These are phyloP conservation scores for Sarocladium brachiariae DNA, from an alignment of 2,329 filamentous ascomycete species.

Conservation along the genomic window DNA sequence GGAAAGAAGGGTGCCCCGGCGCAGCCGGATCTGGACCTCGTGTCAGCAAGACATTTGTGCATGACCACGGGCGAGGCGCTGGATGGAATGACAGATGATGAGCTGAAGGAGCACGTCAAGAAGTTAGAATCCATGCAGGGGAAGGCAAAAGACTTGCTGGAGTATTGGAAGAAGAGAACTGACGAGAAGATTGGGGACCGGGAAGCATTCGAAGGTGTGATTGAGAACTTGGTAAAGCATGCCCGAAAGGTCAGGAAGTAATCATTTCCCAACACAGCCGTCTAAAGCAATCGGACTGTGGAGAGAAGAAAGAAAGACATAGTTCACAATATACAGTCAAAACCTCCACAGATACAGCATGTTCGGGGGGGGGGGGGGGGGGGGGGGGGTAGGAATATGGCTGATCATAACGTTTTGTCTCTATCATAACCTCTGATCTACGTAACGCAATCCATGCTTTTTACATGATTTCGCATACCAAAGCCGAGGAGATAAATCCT, in stretches of 20 bases:
- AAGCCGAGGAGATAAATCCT: neutral
- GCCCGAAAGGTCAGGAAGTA: constrained; percentile 77
- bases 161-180: constrained; percentile 80
- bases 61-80: constrained; percentile 79
- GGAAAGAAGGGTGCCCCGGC: constrained; percentile 54
- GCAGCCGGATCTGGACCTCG: constrained; percentile 71
- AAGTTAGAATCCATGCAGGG: constrained; percentile 62
- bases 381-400: neutral
- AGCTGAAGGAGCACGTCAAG: constrained; percentile 65
- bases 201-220: constrained; percentile 91
- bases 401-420: constrained; percentile 2
- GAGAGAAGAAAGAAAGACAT: no score
- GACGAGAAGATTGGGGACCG: constrained; percentile 86
- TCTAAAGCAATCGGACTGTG: neutral
- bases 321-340: no score
- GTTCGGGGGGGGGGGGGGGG: no score
- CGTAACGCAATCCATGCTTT: constrained; percentile 9
- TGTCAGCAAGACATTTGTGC: constrained; percentile 70
- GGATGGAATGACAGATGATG: constrained; percentile 67
- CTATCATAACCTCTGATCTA: constrained; percentile 5
- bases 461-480: constrained; percentile 4
- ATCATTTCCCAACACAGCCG: constrained; percentile 3
- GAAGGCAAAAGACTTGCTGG: constrained; percentile 69
- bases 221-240: constrained; percentile 92
- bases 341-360: neutral